Conservation (phyloP, 2,329 filamentous ascomycete species). For the Fusarium algeriense region DNA sequence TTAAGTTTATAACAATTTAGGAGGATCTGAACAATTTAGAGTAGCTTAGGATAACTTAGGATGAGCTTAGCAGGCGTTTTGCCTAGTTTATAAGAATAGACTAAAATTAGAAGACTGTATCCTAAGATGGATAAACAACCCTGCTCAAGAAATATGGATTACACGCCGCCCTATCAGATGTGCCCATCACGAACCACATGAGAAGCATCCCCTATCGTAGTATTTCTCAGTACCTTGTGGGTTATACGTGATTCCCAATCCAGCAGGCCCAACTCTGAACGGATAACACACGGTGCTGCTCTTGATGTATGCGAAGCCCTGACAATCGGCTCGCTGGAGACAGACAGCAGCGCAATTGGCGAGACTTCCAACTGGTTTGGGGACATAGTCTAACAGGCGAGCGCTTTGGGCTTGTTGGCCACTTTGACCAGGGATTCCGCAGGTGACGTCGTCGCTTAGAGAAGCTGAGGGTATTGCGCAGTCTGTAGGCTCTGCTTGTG, state of each 20-base stretch:
- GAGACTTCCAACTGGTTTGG: slow-evolving; percentile 35
- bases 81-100: no score
- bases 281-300: slow-evolving; percentile 25
- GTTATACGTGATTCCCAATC: slow-evolving; percentile 26
- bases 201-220: slow-evolving; percentile 37
- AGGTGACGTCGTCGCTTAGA: slow-evolving; percentile 27
- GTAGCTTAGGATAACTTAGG: not conserved
- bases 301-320: slow-evolving; percentile 31
- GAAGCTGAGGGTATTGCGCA: slow-evolving; percentile 23
- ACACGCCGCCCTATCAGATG: not conserved
- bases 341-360: slow-evolving; percentile 29
- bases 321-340: slow-evolving; percentile 24
- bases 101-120: no score
- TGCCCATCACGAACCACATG: slow-evolving; percentile 13
- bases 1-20: not conserved
- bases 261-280: slow-evolving; percentile 14
- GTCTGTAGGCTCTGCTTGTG: slow-evolving; percentile 9
- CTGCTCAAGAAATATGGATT: not conserved
- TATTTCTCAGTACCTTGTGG: slow-evolving; percentile 11
- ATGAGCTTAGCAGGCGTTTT: not conserved
- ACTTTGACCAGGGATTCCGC: slow-evolving; percentile 30
- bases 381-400: slow-evolving; percentile 15
- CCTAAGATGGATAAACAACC: no score
- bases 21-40: not conserved
- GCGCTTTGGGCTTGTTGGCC: slow-evolving; percentile 31